A percentile compares a stretch with the other conserved stretches of the same genome.
These are phyloP conservation scores for Chaetomium cochliodes DNA, from an alignment of 495 filamentous ascomycete species.

Conservation along the genomic window DNA sequence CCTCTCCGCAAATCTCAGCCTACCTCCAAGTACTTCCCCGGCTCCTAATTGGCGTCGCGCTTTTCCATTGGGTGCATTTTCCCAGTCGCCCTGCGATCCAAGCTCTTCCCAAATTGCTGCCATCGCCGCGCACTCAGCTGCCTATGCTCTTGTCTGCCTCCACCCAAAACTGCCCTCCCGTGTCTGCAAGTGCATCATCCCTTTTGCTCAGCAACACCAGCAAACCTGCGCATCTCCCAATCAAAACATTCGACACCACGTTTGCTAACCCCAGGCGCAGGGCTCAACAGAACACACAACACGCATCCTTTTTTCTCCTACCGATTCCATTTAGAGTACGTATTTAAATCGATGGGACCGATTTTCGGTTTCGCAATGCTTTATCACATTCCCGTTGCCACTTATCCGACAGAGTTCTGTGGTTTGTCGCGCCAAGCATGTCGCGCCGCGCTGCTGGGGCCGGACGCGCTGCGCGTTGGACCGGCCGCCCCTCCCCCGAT, in stretches of 20 bases:
- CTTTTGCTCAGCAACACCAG: slow-evolving; percentile 13
- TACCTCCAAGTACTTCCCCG: slow-evolving; percentile 31
- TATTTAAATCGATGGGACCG: slow-evolving; percentile 19
- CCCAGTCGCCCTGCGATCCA: neutral
- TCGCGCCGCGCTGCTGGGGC: slow-evolving; percentile 7
- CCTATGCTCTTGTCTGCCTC: slow-evolving; percentile 3
- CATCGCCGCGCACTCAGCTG: slow-evolving; percentile 18
- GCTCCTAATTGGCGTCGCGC: slow-evolving; percentile 10
- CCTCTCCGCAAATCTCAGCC: slow-evolving; percentile 22
- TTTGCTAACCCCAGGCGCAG: slow-evolving; percentile 12
- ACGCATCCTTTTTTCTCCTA: neutral
- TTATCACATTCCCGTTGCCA: slow-evolving; percentile 33
- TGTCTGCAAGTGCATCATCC: slow-evolving; percentile 6
- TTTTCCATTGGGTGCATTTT: slow-evolving; percentile 19
- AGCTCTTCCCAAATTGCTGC: slow-evolving; percentile 11
- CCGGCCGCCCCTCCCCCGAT: neutral
- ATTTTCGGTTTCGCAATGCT: slow-evolving; percentile 39
- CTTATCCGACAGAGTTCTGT: slow-evolving; percentile 40
- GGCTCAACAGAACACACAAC: slow-evolving; percentile 28
- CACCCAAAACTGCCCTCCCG: slow-evolving; percentile 15
- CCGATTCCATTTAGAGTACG: slow-evolving; percentile 34
- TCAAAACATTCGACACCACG: slow-evolving; percentile 14
- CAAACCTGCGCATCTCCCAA: slow-evolving; percentile 7
- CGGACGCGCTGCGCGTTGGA: neutral
- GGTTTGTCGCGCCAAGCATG: slow-evolving; percentile 16